Evolutionary conservation across 2,329 filamentous ascomycete species (phyloP).

Genomic region (Pseudogymnoascus sp.): DNA sequence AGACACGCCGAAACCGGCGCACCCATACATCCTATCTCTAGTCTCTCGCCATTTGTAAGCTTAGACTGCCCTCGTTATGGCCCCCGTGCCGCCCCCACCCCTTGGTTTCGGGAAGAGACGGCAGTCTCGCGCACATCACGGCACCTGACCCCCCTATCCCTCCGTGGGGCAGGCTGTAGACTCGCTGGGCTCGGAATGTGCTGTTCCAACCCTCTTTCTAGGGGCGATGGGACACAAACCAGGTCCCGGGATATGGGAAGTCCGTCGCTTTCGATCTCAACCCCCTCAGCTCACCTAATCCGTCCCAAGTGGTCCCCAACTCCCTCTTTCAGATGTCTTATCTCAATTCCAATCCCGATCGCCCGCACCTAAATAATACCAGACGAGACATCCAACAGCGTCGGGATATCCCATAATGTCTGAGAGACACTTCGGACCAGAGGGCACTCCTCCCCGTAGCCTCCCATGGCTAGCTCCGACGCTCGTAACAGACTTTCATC

Average conservation of each 20-base stretch:
- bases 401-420: neutral
- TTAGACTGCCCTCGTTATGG: neutral
- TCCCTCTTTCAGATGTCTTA: neutral
- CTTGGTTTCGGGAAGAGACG: neutral
- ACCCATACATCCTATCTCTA: neutral
- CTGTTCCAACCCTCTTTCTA: neutral
- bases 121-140: neutral
- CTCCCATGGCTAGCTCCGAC: neutral
- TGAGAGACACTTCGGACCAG: neutral
- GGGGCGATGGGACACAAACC: neutral
- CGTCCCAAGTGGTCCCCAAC: neutral
- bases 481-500: neutral
- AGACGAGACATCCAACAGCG: neutral
- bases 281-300: neutral
- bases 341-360: neutral
- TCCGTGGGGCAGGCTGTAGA: neutral
- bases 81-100: neutral
- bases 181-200: neutral
- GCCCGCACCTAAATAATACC: neutral
- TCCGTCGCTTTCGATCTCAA: neutral
- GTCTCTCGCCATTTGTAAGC: neutral
- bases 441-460: neutral
- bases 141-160: neutral
- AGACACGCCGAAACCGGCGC: neutral
- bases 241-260: neutral